phyloP scores from a whole-genome alignment of 148 eudicot species.

The Rhododendron henanense region DNA sequence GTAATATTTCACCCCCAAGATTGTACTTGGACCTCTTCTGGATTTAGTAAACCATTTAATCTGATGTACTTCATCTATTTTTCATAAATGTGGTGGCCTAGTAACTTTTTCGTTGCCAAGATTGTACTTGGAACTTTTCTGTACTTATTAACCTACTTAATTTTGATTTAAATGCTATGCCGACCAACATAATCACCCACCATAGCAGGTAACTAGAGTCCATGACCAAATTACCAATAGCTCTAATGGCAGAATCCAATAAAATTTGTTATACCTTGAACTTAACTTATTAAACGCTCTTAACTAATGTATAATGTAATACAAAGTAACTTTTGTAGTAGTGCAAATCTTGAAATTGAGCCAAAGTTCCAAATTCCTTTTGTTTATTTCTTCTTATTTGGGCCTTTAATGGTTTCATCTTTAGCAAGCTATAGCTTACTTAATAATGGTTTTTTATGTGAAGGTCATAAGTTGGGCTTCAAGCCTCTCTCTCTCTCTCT shows the following conservation, averaged over 20 bases:
- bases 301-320: not conserved
- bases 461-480: not conserved
- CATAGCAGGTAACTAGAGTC: not conserved
- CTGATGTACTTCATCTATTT: not conserved
- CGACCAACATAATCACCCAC: not conserved
- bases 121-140: not conserved
- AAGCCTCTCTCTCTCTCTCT: too few species aligned
- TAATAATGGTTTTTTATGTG: not conserved
- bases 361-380: not conserved
- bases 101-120: not conserved
- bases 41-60: not conserved
- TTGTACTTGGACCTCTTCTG: not conserved
- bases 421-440: not conserved
- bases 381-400: not conserved
- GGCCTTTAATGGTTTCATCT: not conserved
- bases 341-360: not conserved
- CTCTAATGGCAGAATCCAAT: not conserved
- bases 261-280: not conserved
- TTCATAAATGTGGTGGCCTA: not conserved
- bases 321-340: not conserved
- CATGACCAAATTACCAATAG: not conserved
- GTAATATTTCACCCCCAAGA: not conserved
- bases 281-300: not conserved
- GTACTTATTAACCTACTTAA: not conserved
- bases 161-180: not conserved